A percentile compares a stretch with the other conserved stretches of the same genome.
Conservation (phyloP, 345 rosid species). For the Eutrema heterophyllum region DNA sequence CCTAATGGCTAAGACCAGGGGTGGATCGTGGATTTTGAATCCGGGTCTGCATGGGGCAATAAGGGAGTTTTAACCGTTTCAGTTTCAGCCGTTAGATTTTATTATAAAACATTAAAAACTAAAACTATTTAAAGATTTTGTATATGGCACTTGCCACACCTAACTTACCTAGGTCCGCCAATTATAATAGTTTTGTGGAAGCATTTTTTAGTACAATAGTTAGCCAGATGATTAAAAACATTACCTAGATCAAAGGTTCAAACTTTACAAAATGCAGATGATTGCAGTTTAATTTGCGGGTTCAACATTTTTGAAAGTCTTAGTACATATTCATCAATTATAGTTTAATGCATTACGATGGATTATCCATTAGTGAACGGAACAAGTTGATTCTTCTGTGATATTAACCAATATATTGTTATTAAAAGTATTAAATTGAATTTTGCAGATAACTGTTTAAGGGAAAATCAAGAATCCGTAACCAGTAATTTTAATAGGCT, state of each 20-base stretch:
- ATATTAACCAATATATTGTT: neutral
- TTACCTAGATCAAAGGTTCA: neutral
- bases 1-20: too few species aligned
- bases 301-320: neutral
- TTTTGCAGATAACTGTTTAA: neutral
- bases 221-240: neutral
- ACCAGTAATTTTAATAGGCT: constrained; percentile 1
- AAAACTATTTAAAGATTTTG: too few species aligned
- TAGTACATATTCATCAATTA: neutral
- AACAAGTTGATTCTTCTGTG: neutral
- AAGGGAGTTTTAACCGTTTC: too few species aligned
- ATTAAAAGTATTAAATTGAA: neutral
- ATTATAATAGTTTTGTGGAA: neutral
- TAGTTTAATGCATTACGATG: neutral
- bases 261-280: neutral
- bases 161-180: too few species aligned
- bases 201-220: neutral
- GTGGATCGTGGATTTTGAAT: too few species aligned
- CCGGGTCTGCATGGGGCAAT: neutral
- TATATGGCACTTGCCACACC: too few species aligned
- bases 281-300: neutral
- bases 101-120: too few species aligned
- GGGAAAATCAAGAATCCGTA: neutral
- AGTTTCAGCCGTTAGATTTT: too few species aligned
- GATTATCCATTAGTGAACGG: neutral